Base-by-base conservation (phyloP, 2,329 filamentous ascomycete species). In the Colletotrichum filicis region DNA sequence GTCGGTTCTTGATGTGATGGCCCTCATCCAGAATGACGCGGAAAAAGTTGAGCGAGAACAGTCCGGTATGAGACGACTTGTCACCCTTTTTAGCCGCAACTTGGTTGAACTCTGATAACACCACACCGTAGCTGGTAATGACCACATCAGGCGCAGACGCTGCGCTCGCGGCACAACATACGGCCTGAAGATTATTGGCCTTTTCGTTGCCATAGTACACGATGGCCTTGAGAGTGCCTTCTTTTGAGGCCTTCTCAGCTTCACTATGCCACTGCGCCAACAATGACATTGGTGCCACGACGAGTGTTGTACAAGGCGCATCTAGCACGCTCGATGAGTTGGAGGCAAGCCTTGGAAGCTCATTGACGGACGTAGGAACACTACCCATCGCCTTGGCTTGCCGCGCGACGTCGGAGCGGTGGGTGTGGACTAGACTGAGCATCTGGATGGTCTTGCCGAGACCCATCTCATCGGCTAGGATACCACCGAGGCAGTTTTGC, bases 361-460 rank as follows among this genome's bases (percentile, higher is more conserved):
- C 85, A 75, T 91, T 91, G 26, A 93, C 86, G 4, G 87, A 89
- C 5, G 79, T 79, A 2, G 81, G 74, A 9, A 76, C 75, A 3
- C 74, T 75, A 9, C 71, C 75, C 35, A 81, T 74, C 6, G 78
- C 76, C n/a, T 84, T 83, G 24, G 83, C 80, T 28, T 81, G 79
- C 16, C 82, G 78, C 4, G 86, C 84, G 16, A 86, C 79, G 26
- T 92, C 87, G 4, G 91, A 92, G 74, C 90, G 91, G 80, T 98
- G 94, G 0, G 94, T 91, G 80, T 99, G 97, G 5, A 99, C 90
- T 62, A 99, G 85, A 82, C 95, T 97, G 74, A 99, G 90, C 95
- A 99, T 98, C 80, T 99, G 96, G 66, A 99, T 98, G 0, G 97
- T 99, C 85, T 99, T 99, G 42, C 97, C 97, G 2, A 99, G 87